Evolutionary conservation across 805 yeast genomes (phyloP).

Genomic region (Lipomyces yamadae): DNA sequence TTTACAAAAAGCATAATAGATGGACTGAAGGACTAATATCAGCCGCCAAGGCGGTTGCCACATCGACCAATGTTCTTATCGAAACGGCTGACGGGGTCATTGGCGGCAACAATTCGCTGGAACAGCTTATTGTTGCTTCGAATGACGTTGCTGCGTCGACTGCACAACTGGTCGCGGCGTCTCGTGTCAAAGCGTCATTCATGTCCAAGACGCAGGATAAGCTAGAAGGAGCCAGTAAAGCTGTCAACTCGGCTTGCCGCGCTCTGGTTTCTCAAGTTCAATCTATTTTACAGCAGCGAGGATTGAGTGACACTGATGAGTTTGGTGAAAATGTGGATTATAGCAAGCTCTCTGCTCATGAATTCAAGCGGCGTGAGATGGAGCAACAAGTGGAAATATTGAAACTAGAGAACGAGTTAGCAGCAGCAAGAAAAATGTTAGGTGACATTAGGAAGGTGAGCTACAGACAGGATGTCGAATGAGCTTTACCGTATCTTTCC

Average conservation of each 20-base stretch:
- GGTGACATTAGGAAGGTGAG: constrained; percentile 84
- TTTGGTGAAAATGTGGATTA: constrained; percentile 58
- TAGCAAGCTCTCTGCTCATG: constrained; percentile 70
- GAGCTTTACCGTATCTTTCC: not conserved
- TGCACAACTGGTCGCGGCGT: constrained; percentile 89
- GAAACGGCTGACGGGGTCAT: constrained; percentile 86
- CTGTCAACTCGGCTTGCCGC: constrained; percentile 78
- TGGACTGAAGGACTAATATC: constrained; percentile 95
- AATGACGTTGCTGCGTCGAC: constrained; percentile 92
- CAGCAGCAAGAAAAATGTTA: constrained; percentile 73
- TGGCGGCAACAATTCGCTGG: constrained; percentile 65
- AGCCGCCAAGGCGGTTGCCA: constrained; percentile 86
- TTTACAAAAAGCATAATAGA: constrained; percentile 82
- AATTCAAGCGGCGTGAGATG: constrained; percentile 85
- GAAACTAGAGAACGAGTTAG: constrained; percentile 75
- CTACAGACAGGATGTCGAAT: constrained; percentile 60
- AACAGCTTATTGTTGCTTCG: constrained; percentile 85
- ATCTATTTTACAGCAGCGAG: constrained; percentile 53
- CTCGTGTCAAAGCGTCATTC: constrained; percentile 80
- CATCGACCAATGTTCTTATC: constrained; percentile 78
- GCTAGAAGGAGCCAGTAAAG: constrained; percentile 69
- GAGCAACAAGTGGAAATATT: constrained; percentile 91
- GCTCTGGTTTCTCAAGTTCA: constrained; percentile 73
- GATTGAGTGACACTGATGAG: constrained; percentile 47
- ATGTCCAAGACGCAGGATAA: constrained; percentile 76